Conservation (phyloP, 495 filamentous ascomycete genomes). For the Neurospora sp. region DNA sequence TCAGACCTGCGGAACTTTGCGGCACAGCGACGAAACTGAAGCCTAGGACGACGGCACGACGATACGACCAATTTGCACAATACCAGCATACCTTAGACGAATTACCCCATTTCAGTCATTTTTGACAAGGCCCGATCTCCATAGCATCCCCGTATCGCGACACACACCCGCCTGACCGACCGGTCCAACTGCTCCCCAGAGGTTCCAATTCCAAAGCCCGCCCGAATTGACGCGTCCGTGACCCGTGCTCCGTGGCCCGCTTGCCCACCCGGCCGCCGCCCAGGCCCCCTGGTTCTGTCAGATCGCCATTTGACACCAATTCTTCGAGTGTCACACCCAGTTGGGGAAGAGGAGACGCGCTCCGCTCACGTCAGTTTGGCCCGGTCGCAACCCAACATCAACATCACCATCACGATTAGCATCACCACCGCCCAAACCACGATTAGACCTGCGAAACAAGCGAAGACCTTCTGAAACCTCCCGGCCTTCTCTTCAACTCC, state of each 20-base stretch:
- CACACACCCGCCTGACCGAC: background rate
- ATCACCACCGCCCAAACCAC: background rate
- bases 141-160: slow-evolving; percentile 1
- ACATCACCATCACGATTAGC: background rate
- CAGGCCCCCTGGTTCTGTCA: background rate
- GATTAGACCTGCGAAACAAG: background rate
- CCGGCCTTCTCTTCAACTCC: background rate
- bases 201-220: background rate
- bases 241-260: background rate
- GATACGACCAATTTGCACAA: background rate
- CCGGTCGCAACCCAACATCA: slow-evolving; percentile 2
- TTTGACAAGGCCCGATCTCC: background rate
- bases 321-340: background rate
- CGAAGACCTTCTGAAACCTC: background rate
- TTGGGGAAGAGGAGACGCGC: slow-evolving; percentile 5
- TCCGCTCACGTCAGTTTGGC: background rate
- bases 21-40: background rate
- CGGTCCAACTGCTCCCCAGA: background rate
- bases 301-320: background rate
- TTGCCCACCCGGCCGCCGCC: background rate
- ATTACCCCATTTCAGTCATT: background rate
- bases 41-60: background rate
- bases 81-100: slow-evolving; percentile 3
- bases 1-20: background rate
- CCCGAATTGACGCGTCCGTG: background rate